Base-by-base conservation (phyloP, 2,329 filamentous ascomycete species). In the Claviceps humidiphila region DNA sequence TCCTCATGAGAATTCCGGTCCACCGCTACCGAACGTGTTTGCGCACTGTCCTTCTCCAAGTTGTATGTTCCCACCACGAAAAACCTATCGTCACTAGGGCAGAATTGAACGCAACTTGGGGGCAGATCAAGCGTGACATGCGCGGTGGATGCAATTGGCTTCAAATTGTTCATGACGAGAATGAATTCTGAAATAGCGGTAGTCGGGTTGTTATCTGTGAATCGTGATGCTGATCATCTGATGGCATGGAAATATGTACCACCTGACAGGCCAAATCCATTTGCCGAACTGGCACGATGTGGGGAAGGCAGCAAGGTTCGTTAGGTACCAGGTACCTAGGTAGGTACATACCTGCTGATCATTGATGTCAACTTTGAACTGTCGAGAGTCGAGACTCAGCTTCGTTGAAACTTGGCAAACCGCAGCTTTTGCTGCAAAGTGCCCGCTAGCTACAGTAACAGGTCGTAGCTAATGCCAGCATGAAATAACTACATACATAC, bases 21-120 rank as follows among this genome's bases (percentile, higher is more conserved):
- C 14, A 13, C 42, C 2, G 38, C 20, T 17, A 60, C 41, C 16
- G 63, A 58, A 7, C 57, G 54, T 34, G 52, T 55, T 1, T 59
- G 60, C 34, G 52, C 55, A 1, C 59, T 60, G 49, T 73, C 64
- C 55, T 75, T 74, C 56, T 89, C 73, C 30, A 95, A 75, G 56
- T 85, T 80, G 67, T 96, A 96, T 1, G 90, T 95, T 41, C 90
- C 91, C 47, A 95, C 77, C 0, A 94, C 73, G 58, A 95, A 83
- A 61, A 84, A 80, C 0, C 81, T 69, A 0, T 80, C 77, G 53
- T 80, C 63, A 1, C 68, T 65, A 1, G 82, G 81, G 57, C 80
- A 85, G 60, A 89, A 88, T 55, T 87, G 82, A n/a, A 89, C 74
- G 62, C 86, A 90, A 61, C 85, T 87, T 1, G 87, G 87, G 4